Evolutionary conservation across 2,329 filamentous ascomycete species (phyloP).

Genomic region (Tolypocladium cylindrosporum): DNA sequence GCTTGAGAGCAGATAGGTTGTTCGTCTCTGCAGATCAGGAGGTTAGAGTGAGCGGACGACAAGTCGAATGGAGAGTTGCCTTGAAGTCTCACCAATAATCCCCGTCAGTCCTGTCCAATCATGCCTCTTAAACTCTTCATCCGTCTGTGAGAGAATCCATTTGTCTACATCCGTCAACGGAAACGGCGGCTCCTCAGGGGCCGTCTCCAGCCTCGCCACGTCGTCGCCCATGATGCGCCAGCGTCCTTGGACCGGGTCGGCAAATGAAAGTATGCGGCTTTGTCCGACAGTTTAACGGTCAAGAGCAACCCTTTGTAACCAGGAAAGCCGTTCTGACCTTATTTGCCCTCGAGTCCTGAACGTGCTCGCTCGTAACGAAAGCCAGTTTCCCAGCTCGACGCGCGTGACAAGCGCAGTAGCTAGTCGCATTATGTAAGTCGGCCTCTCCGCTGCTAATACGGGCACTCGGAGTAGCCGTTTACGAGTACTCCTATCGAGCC

Average conservation of each 20-base stretch:
- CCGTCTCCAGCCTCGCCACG: neutral
- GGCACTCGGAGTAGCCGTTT: too few relatives aligned
- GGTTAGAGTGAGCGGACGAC: neutral
- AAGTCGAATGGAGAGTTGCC: neutral
- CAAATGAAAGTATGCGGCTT: neutral
- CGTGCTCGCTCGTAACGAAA: neutral
- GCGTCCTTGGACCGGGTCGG: neutral
- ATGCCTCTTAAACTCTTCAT: conserved; percentile 61
- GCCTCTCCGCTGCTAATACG: neutral
- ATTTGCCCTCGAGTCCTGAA: neutral
- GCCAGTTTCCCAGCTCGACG: neutral
- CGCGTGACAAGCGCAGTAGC: neutral
- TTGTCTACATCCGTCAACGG: conserved; percentile 49
- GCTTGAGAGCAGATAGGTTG: conserved; percentile 64
- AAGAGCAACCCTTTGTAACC: neutral
- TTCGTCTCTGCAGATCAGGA: conserved; percentile 32
- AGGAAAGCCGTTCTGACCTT: neutral
- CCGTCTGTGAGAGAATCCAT: conserved; percentile 50
- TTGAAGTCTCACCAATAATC: conserved; percentile 46
- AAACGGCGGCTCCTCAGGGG: conserved; percentile 37
- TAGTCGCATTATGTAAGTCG: neutral
- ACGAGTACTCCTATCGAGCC: neutral
- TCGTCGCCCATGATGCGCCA: conserved; percentile 28
- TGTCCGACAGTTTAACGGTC: neutral
- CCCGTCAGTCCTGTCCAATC: conserved; percentile 64